Evolutionary conservation across 768 basidiomycete species (phyloP), one percentile per base, ranked within the genome.

Genomic region (Xerocomellus chrysenteron): DNA sequence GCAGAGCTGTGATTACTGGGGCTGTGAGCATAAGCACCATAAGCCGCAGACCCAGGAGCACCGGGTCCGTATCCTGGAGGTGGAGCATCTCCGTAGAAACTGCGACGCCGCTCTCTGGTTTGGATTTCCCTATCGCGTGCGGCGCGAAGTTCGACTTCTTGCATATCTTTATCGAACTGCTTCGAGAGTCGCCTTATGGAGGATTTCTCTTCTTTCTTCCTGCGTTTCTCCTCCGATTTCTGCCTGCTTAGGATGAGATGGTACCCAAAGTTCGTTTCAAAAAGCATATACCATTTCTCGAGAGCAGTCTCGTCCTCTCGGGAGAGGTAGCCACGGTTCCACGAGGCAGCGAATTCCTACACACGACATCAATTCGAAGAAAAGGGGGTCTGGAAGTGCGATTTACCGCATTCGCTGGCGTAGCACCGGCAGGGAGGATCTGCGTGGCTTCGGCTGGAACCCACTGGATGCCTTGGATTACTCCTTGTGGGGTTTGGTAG

Each of bases 381-480:
- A 43, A 54, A 45, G 47, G 26, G 21, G 19, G 13, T 33, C 32
- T 50, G 55, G 50, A 57, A 36, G 59, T 42, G 46, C 17, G 37
- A 69, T 79, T 65, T 52, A 86, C 88, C 46, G 76, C 67, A 62
- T 72, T 80, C 5, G 86, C 87, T 10, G 84, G 84, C 51, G 76
- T 80, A 28, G 85, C 84, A 5, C 84, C 86, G 12, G 72, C 48
- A 40, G 88, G 89, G 46, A 84, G 61, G 44, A 85, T 78, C 42
- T 79, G 74, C 0, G 85, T 86, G 1, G 85, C 78, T 62, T 91
- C 89, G n/a, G 81, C 83, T 19, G 88, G 87, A 28, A 90, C 75
- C 72, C 80, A 82, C 55, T 82, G 81, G 50, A 82, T 82, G 14
- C 90, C 90, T 54, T 73, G 79, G 33, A 91, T 82, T 28, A 88